Evolutionary conservation across 2,329 filamentous ascomycete species (phyloP).

Genomic region (Cladosporium sphaerospermum): DNA sequence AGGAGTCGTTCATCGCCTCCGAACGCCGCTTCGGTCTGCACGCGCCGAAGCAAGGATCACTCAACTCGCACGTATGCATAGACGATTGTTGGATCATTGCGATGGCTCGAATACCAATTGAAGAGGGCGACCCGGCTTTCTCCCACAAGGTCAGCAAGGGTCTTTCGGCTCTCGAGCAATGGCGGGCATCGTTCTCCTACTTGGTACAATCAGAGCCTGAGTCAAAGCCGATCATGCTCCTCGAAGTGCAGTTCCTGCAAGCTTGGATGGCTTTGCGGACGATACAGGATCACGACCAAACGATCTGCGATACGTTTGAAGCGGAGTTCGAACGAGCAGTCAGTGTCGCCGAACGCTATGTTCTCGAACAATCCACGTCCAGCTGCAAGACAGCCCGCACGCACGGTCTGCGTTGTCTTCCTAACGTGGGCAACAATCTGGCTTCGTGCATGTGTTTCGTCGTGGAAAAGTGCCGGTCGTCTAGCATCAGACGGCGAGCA

Average conservation of each 20-base stretch:
- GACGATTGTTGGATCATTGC: background rate
- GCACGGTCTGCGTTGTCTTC: background rate
- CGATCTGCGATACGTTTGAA: background rate
- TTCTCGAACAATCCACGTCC: background rate
- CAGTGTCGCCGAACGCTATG: background rate
- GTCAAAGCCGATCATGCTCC: slow-evolving; percentile 6
- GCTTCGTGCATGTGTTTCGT: slow-evolving; percentile 5
- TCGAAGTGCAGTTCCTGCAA: slow-evolving; percentile 12
- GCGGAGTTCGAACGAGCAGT: background rate
- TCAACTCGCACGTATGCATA: background rate
- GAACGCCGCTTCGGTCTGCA: no score
- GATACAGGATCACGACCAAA: background rate
- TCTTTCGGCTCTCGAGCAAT: background rate
- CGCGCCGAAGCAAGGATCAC: no score
- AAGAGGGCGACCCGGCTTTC: background rate
- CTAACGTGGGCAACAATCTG: slow-evolving; percentile 7
- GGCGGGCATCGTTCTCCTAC: slow-evolving; percentile 7
- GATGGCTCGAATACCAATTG: background rate
- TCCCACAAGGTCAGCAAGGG: background rate
- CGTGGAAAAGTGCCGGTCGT: slow-evolving; percentile 11
- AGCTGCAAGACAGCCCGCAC: background rate
- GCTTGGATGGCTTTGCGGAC: background rate
- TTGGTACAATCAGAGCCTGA: background rate
- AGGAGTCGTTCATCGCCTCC: background rate
- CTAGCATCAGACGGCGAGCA: slow-evolving; percentile 8